Evolutionary conservation across 257 asterid genomes (phyloP).

Genomic region (Gentiana macrophylla): DNA sequence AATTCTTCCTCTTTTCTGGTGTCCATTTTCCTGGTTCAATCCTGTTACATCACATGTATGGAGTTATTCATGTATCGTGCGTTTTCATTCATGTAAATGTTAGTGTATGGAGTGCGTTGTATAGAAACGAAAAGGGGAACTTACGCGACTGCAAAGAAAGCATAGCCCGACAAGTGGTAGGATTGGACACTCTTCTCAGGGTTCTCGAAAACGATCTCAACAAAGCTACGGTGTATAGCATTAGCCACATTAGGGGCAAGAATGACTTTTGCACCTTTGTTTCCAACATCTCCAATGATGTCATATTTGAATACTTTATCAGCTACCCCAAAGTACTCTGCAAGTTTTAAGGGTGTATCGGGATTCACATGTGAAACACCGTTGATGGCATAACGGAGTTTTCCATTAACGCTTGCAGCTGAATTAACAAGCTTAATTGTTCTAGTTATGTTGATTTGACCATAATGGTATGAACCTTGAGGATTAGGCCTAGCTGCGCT

Average conservation of each 20-base stretch:
- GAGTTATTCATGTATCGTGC: background rate
- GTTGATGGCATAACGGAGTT: conserved; percentile 38
- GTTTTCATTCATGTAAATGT: background rate
- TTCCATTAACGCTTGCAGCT: conserved; percentile 20
- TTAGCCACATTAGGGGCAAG: conserved; percentile 32
- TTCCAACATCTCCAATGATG: conserved; percentile 21
- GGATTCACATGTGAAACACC: conserved; percentile 46
- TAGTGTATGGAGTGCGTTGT: too few species aligned
- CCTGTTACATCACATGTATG: conserved; percentile 19
- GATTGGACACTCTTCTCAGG: conserved; percentile 40
- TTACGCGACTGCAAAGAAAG: conserved; percentile 61
- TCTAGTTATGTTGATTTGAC: conserved; percentile 47
- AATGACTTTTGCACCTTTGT: conserved; percentile 6
- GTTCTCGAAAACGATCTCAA: conserved; percentile 57
- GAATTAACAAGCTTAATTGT: conserved; percentile 36
- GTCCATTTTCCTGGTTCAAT: conserved; percentile 55
- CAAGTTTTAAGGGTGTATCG: conserved; percentile 45
- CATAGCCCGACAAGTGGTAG: conserved; percentile 50
- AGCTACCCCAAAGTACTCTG: conserved; percentile 34
- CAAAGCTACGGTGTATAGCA: conserved; percentile 35
- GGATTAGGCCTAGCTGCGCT: conserved; percentile 75
- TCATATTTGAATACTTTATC: conserved; percentile 40
- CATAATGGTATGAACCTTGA: conserved; percentile 65
- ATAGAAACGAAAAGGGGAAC: too few species aligned
- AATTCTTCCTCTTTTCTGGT: conserved; percentile 42